Evolutionary conservation across 805 yeast species (phyloP).

Genomic region (Nakazawaea molendinolei): DNA sequence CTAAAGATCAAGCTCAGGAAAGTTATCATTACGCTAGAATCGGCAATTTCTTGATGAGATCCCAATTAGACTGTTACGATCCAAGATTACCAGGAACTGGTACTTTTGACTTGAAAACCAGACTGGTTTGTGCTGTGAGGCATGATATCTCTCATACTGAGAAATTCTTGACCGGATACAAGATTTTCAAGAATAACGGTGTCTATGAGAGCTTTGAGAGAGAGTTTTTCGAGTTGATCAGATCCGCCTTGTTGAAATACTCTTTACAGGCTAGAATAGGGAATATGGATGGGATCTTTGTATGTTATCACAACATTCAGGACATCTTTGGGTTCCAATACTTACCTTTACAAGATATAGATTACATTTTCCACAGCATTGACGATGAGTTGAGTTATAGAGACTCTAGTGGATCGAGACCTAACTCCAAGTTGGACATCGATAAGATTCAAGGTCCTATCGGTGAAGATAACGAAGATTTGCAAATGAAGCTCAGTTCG

Average conservation of each 20-base stretch:
- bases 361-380: constrained; percentile 49
- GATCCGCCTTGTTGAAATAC: constrained; percentile 77
- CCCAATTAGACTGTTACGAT: constrained; percentile 85
- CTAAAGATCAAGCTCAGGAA: constrained; percentile 16
- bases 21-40: constrained; percentile 66
- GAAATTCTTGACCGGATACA: constrained; percentile 55
- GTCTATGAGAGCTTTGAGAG: constrained; percentile 73
- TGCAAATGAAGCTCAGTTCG: constrained; percentile 32
- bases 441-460: constrained; percentile 7
- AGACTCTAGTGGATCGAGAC: constrained; percentile 9
- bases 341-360: constrained; percentile 68
- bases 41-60: constrained; percentile 72
- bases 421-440: constrained; percentile 2
- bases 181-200: constrained; percentile 57
- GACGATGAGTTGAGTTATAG: constrained; percentile 20
- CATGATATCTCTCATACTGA: constrained; percentile 60
- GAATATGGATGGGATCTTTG: constrained; percentile 91
- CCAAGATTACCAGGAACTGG: constrained; percentile 80
- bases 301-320: constrained; percentile 83
- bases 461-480: constrained; percentile 14
- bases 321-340: constrained; percentile 88
- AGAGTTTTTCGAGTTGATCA: constrained; percentile 68
- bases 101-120: constrained; percentile 83
- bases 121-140: constrained; percentile 85
- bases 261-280: constrained; percentile 91